phyloP scores from a whole-genome alignment of 495 filamentous ascomycete genomes.

The Cercophora sp. region DNA sequence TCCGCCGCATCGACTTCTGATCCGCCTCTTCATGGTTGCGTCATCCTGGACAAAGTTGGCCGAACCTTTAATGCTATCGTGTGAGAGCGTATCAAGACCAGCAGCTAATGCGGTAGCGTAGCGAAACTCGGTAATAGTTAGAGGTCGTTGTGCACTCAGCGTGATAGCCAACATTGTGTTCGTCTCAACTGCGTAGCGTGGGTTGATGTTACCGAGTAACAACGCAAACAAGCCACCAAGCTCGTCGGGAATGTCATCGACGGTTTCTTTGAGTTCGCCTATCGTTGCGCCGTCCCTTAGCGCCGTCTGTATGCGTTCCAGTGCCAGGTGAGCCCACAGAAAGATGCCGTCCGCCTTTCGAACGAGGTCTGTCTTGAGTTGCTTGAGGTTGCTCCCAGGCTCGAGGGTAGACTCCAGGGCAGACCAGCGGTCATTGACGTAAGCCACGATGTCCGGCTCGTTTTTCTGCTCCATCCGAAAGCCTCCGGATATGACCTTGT shows the following conservation, averaged over 20 bases:
- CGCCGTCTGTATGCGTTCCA: slow-evolving; percentile 6
- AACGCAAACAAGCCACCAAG: slow-evolving; percentile 6
- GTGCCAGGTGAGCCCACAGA: not conserved
- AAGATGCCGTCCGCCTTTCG: not conserved
- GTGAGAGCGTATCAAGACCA: not conserved
- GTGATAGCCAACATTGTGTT: slow-evolving; percentile 11
- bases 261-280: slow-evolving; percentile 5
- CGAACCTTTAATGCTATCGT: not conserved
- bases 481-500: not conserved
- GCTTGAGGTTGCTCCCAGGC: not conserved
- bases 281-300: slow-evolving; percentile 5
- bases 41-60: slow-evolving; percentile 5
- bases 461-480: slow-evolving; percentile 12
- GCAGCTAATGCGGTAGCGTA: slow-evolving; percentile 1
- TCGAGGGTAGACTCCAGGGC: not conserved
- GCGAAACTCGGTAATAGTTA: slow-evolving; percentile 9
- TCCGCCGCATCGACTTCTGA: slow-evolving; percentile 11
- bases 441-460: slow-evolving; percentile 7
- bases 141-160: slow-evolving; percentile 8
- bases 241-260: slow-evolving; percentile 4
- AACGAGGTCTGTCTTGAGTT: slow-evolving; percentile 1
- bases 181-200: slow-evolving; percentile 3
- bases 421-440: slow-evolving; percentile 7
- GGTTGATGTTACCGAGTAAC: slow-evolving; percentile 7
- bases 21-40: slow-evolving; percentile 2